Evolutionary conservation across 106 monocot genomes (phyloP).

Genomic region (Dendrobium nobile): DNA sequence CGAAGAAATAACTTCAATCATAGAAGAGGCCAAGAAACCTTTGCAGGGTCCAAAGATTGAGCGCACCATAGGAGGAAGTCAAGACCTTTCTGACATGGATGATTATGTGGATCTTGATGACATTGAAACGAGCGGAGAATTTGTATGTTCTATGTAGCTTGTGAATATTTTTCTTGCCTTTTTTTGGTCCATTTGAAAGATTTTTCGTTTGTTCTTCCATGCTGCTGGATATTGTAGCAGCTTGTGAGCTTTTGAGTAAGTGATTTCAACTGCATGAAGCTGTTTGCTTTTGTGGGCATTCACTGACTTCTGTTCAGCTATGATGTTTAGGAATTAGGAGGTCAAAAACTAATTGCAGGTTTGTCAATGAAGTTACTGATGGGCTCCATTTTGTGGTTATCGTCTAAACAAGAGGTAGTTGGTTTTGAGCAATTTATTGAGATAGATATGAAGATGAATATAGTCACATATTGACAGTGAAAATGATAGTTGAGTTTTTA

Average conservation of each 20-base stretch:
- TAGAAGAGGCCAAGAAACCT: constrained; percentile 67
- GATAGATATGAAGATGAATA: no score
- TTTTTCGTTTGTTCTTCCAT: background rate
- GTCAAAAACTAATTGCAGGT: no score
- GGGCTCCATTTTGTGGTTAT: no score
- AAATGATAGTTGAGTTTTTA: no score
- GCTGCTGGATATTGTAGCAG: background rate
- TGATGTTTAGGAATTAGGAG: no score
- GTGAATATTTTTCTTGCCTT: background rate
- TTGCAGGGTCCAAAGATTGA: constrained; percentile 15
- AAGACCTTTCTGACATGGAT: constrained; percentile 56
- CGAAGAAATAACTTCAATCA: constrained; percentile 50
- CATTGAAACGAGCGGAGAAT: constrained; percentile 72
- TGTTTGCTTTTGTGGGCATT: background rate
- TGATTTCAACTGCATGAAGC: background rate
- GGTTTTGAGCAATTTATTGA: no score
- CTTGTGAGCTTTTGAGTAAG: background rate
- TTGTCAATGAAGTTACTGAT: no score
- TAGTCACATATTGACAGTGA: no score
- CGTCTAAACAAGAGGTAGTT: no score
- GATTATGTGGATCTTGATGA: constrained; percentile 68
- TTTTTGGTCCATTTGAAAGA: background rate
- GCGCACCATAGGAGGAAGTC: constrained; percentile 38
- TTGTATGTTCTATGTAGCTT: constrained; percentile 9
- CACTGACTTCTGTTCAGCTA: no score